Conservation (phyloP, 1,284 basidiomycete species). For the Fomitiporia mediterranea region DNA sequence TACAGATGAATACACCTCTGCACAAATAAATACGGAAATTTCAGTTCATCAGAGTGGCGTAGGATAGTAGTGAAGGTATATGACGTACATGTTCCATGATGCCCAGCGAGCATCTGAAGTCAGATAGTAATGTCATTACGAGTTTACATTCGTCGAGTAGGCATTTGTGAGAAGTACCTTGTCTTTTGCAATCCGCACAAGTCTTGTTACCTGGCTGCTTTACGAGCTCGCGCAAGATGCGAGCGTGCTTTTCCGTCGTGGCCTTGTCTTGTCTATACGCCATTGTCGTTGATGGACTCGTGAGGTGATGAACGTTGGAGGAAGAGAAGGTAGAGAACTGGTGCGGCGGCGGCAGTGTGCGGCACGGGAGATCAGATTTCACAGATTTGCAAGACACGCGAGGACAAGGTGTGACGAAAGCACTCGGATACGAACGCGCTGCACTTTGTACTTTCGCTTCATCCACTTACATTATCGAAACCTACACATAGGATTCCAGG, state of each 20-base stretch:
- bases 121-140: constrained; percentile 11
- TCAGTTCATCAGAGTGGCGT: neutral
- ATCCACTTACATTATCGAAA: neutral
- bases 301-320: neutral
- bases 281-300: constrained; percentile 13
- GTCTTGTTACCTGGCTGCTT: constrained; percentile 90
- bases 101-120: constrained; percentile 92
- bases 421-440: too few species aligned
- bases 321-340: neutral
- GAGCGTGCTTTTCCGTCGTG: constrained; percentile 74
- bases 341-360: too few species aligned
- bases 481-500: neutral
- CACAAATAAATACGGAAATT: constrained; percentile 19
- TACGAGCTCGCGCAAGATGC: constrained; percentile 77
- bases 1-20: constrained; percentile 91
- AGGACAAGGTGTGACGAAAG: too few species aligned
- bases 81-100: constrained; percentile 87
- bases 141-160: constrained; percentile 18
- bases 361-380: neutral
- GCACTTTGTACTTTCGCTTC: neutral
- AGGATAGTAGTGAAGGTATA: neutral
- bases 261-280: constrained; percentile 80
- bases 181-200: constrained; percentile 91
- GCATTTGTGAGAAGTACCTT: constrained; percentile 54
- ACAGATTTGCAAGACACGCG: neutral